Conservation (phyloP, 2,329 filamentous ascomycete species). For the Ophiocordyceps sinensis region DNA sequence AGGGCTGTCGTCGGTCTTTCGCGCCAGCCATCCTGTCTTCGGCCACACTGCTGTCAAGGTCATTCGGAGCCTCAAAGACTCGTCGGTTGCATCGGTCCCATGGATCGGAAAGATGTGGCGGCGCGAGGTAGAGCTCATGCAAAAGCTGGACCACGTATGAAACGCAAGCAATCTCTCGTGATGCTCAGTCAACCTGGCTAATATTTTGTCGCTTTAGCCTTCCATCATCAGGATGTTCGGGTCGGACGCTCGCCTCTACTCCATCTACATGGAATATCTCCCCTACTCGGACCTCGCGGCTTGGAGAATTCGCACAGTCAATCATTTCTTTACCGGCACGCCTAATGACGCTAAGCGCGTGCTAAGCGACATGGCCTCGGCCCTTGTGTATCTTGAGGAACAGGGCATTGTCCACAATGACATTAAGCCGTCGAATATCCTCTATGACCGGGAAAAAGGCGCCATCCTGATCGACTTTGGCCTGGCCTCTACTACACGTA, state of each 20-base stretch:
- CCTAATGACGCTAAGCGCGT: slow-evolving; percentile 2
- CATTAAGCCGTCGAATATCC: slow-evolving; percentile 7
- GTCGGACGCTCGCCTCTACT: neutral
- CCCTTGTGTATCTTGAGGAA: slow-evolving; percentile 5
- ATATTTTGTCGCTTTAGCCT: neutral
- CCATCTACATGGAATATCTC: neutral
- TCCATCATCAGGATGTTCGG: neutral
- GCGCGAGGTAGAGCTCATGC: neutral
- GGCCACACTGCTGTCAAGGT: neutral
- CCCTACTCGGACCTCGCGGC: neutral
- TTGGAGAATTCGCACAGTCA: neutral
- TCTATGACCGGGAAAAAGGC: slow-evolving; percentile 2
- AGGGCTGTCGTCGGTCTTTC: neutral
- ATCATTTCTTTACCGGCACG: neutral
- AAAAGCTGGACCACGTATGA: neutral
- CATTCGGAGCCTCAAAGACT: neutral
- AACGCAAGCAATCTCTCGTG: neutral
- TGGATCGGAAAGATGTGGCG: neutral
- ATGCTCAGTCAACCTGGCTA: neutral
- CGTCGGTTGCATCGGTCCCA: neutral
- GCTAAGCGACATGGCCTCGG: slow-evolving; percentile 5
- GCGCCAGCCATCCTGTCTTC: neutral
- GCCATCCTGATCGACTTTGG: slow-evolving; percentile 3
- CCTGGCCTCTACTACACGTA: neutral
- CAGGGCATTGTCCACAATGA: slow-evolving; percentile 5